Percentiles rank a stretch among this genome's conserved stretches.
These are phyloP conservation scores for Phellopilus nigrolimitatus DNA, from an alignment of 1,284 basidiomycete genomes.

Conservation along the genomic window DNA sequence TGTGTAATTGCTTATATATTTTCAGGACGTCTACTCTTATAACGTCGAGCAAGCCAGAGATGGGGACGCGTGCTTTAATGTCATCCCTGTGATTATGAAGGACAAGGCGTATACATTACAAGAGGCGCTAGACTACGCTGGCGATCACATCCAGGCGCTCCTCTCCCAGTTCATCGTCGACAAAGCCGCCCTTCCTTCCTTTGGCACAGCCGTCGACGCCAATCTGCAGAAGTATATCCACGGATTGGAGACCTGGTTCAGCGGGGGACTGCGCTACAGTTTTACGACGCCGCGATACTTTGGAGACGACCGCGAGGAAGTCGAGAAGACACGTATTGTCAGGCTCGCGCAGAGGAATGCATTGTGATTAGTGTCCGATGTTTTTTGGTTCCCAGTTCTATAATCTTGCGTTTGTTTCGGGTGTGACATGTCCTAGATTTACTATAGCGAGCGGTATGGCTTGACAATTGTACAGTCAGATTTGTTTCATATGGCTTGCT, in stretches of 20 bases:
- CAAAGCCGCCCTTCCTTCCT: slow-evolving; percentile 27
- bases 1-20: neutral
- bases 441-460: too few relatives aligned
- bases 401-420: too few relatives aligned
- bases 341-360: too few relatives aligned
- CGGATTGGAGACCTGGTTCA: slow-evolving; percentile 44
- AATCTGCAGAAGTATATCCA: slow-evolving; percentile 45
- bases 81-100: slow-evolving; percentile 62
- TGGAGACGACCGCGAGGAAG: slow-evolving; percentile 39
- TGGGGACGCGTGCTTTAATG: slow-evolving; percentile 55
- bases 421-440: too few relatives aligned
- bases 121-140: slow-evolving; percentile 53
- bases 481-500: too few relatives aligned
- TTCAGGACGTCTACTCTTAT: slow-evolving; percentile 66
- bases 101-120: slow-evolving; percentile 47
- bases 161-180: slow-evolving; percentile 43
- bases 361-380: too few relatives aligned
- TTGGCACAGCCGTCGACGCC: slow-evolving; percentile 18
- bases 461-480: too few relatives aligned
- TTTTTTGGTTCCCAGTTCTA: too few relatives aligned
- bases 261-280: slow-evolving; percentile 50
- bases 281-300: slow-evolving; percentile 59
- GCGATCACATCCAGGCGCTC: slow-evolving; percentile 45
- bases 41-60: slow-evolving; percentile 61
- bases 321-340: neutral